Conservation (phyloP, 2,329 filamentous ascomycete species). For the Xylariaceae sp. region DNA sequence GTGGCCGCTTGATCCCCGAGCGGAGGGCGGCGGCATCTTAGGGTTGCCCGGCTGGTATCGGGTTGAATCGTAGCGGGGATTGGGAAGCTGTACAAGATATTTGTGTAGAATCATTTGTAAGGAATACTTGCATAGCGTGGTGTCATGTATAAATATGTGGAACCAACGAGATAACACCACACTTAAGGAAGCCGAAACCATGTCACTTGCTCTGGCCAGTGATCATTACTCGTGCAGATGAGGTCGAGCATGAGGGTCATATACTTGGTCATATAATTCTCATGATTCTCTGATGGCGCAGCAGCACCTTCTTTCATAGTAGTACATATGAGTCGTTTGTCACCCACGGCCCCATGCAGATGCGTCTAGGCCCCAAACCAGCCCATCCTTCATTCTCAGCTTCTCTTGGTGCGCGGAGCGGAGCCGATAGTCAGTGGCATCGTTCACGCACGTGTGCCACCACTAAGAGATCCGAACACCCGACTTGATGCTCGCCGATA, state of each 20-base stretch:
- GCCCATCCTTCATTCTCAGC: background rate
- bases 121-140: too few relatives aligned
- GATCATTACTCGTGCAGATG: too few relatives aligned
- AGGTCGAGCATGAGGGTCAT: background rate
- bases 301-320: slow-evolving; percentile 14
- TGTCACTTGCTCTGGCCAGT: too few relatives aligned
- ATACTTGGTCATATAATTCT: background rate
- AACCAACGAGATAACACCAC: too few relatives aligned
- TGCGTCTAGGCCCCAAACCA: slow-evolving; percentile 6
- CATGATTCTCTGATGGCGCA: background rate
- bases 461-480: background rate
- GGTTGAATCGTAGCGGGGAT: too few relatives aligned
- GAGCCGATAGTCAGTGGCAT: too few relatives aligned
- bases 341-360: slow-evolving; percentile 11
- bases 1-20: slow-evolving; percentile 69
- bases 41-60: slow-evolving; percentile 53
- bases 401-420: background rate
- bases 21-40: slow-evolving; percentile 64
- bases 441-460: too few relatives aligned
- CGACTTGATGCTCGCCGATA: background rate
- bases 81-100: too few relatives aligned
- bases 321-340: slow-evolving; percentile 25
- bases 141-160: too few relatives aligned
- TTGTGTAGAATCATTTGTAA: too few relatives aligned
- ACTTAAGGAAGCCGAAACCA: too few relatives aligned